These are phyloP conservation scores for Hypholoma fasciculare DNA, from an alignment of 768 basidiomycete genomes.

Conservation along the genomic window DNA sequence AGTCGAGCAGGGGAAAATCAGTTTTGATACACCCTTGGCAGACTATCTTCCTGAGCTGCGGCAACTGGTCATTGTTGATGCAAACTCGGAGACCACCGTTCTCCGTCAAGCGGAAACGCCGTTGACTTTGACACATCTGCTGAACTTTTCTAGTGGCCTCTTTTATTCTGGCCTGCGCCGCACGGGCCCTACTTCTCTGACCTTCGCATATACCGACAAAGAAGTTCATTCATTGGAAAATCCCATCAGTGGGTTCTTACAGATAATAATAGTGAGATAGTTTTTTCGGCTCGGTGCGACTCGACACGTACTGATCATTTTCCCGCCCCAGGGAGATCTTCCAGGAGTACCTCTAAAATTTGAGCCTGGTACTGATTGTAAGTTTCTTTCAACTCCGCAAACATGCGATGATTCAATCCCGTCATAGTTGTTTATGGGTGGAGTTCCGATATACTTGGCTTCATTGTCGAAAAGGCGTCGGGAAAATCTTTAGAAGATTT, in stretches of 20 bases:
- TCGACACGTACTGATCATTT: too few species aligned
- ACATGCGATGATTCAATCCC: not conserved
- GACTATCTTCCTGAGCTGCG: conserved; percentile 23
- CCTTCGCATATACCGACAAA: not conserved
- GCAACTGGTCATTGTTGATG: conserved; percentile 21
- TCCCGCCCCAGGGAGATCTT: conserved; percentile 16
- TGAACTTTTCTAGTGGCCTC: conserved; percentile 31
- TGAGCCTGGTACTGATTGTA: conserved; percentile 32
- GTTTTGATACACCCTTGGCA: conserved; percentile 6
- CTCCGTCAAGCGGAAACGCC: conserved; percentile 21
- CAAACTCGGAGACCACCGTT: conserved; percentile 2
- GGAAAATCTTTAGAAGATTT: conserved; percentile 28
- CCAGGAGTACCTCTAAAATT: conserved; percentile 25
- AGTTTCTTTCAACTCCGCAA: conserved; percentile 1
- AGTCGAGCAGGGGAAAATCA: not conserved
- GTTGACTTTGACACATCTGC: conserved; percentile 21
- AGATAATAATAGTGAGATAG: conserved; percentile 14
- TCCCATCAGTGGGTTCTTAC: conserved; percentile 15
- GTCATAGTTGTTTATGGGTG: conserved; percentile 28
- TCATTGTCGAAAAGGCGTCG: conserved; percentile 29
- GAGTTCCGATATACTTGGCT: conserved; percentile 30
- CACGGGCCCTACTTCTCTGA: not conserved
- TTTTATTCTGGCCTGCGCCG: conserved; percentile 17
- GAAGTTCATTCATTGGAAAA: not conserved
- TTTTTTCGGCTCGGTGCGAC: not conserved